These are phyloP conservation scores for Mycosphaerelloides madeirae DNA, from an alignment of 2,329 filamentous ascomycete genomes.

Conservation along the genomic window DNA sequence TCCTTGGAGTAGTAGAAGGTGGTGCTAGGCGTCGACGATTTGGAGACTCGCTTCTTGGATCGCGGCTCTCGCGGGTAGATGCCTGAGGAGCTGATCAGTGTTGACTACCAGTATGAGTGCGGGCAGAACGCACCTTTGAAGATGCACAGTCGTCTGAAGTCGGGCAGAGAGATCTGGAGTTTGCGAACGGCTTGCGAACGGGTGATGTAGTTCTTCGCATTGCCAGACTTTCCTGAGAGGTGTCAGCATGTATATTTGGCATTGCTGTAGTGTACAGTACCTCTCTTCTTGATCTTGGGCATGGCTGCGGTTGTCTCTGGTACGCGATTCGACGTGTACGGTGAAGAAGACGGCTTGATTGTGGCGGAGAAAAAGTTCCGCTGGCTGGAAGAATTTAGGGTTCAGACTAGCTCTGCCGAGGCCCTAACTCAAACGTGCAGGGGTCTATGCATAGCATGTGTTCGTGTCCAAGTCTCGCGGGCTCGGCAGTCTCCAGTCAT, in stretches of 20 bases:
- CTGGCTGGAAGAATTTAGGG: too few relatives aligned
- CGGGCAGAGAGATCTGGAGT: slow-evolving; percentile 91
- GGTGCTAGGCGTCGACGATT: slow-evolving; percentile 81
- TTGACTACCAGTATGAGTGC: background rate
- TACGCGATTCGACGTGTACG: too few relatives aligned
- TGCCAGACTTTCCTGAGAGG: slow-evolving; percentile 67
- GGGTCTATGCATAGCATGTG: too few relatives aligned
- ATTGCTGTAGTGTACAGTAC: slow-evolving; percentile 34
- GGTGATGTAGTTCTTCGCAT: slow-evolving; percentile 97
- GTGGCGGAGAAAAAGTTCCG: too few relatives aligned
- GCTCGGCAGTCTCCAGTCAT: too few relatives aligned
- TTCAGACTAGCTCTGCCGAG: too few relatives aligned
- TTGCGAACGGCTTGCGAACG: slow-evolving; percentile 95
- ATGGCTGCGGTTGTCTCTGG: slow-evolving; percentile 38
- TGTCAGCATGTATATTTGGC: background rate
- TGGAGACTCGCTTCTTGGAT: slow-evolving; percentile 94
- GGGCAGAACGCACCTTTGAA: slow-evolving; percentile 66
- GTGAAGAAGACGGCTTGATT: too few relatives aligned
- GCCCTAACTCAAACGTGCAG: too few relatives aligned
- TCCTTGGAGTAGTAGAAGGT: slow-evolving; percentile 93
- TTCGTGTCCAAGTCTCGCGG: too few relatives aligned
- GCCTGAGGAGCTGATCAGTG: slow-evolving; percentile 39
- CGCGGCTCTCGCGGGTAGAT: slow-evolving; percentile 97
- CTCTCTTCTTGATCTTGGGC: slow-evolving; percentile 86
- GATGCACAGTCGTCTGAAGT: slow-evolving; percentile 97